Percentiles rank a stretch among this genome's conserved stretches.
Evolutionary conservation across 495 filamentous ascomycete species (phyloP).

Genomic region (Aspergillus coremiiformis): DNA sequence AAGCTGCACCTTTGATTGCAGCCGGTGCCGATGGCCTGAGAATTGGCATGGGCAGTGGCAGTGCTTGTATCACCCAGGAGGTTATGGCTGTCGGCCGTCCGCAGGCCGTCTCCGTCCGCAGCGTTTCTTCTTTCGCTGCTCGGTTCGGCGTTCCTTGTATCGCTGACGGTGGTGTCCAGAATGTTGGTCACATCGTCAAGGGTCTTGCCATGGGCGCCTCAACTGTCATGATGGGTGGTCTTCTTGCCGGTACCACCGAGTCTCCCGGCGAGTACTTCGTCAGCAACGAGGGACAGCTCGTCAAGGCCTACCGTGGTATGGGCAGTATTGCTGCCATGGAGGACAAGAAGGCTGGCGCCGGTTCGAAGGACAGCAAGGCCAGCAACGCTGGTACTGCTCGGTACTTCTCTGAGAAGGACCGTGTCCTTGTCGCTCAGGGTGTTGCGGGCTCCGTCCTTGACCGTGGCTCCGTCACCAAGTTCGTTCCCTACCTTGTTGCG

Average conservation of each 20-base stretch:
- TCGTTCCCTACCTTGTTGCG: slow-evolving; percentile 89
- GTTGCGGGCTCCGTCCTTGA: slow-evolving; percentile 73
- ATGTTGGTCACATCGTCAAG: slow-evolving; percentile 98
- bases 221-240: slow-evolving; percentile 98
- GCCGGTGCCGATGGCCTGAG: slow-evolving; percentile 93
- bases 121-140: slow-evolving; percentile 78
- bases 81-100: slow-evolving; percentile 98
- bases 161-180: slow-evolving; percentile 95
- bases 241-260: slow-evolving; percentile 94
- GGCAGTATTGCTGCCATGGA: slow-evolving; percentile 99
- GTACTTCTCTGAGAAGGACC: slow-evolving; percentile 96
- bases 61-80: slow-evolving; percentile 98
- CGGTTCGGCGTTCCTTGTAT: slow-evolving; percentile 97
- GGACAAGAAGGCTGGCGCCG: slow-evolving; percentile 79
- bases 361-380: slow-evolving; percentile 64
- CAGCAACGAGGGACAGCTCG: slow-evolving; percentile 87
- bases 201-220: slow-evolving; percentile 89
- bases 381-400: slow-evolving; percentile 94
- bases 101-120: slow-evolving; percentile 86
- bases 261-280: slow-evolving; percentile 96
- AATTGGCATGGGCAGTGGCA: slow-evolving; percentile 98
- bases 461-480: slow-evolving; percentile 79
- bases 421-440: slow-evolving; percentile 91
- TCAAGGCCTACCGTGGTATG: slow-evolving; percentile 99
- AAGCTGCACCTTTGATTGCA: slow-evolving; percentile 85